phyloP scores from a whole-genome alignment of 2,329 filamentous ascomycete species.

The Alternaria novae-zelandiae region DNA sequence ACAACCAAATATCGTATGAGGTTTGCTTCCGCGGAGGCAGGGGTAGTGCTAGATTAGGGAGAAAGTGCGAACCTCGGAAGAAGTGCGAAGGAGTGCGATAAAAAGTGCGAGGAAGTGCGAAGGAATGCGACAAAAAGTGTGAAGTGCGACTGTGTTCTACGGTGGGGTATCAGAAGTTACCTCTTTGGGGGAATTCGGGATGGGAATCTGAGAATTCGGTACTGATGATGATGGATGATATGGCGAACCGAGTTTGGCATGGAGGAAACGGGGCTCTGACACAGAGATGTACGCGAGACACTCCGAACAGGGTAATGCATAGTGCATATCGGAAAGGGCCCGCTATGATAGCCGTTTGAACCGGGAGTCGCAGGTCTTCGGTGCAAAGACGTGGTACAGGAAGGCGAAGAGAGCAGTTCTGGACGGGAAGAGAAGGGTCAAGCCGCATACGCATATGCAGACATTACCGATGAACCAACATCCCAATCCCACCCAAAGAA shows the following conservation, averaged over 20 bases:
- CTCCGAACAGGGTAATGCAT: not conserved
- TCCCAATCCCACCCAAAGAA: not conserved
- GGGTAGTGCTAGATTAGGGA: not conserved
- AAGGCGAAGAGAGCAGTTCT: not conserved
- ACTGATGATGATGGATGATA: not conserved
- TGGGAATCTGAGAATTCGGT: not conserved
- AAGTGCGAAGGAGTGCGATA: not conserved
- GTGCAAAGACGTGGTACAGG: not conserved
- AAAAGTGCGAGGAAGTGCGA: not conserved
- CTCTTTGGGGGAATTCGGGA: not conserved
- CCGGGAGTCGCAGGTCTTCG: not conserved
- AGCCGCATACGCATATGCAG: not conserved
- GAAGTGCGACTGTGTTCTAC: not conserved
- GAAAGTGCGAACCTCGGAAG: not conserved
- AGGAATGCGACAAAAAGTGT: not conserved
- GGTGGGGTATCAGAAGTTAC: not conserved
- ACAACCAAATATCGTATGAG: not conserved
- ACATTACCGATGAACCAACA: not conserved
- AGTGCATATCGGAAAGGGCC: not conserved
- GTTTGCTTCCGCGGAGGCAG: not conserved
- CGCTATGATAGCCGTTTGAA: not conserved
- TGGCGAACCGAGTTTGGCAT: not conserved
- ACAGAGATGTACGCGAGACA: not conserved
- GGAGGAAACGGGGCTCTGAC: not conserved
- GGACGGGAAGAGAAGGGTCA: not conserved